A percentile compares a stretch with the other conserved stretches of the same genome.
phyloP scores from a whole-genome alignment of 1,139 yeast genomes.

The Candida smagusa region DNA sequence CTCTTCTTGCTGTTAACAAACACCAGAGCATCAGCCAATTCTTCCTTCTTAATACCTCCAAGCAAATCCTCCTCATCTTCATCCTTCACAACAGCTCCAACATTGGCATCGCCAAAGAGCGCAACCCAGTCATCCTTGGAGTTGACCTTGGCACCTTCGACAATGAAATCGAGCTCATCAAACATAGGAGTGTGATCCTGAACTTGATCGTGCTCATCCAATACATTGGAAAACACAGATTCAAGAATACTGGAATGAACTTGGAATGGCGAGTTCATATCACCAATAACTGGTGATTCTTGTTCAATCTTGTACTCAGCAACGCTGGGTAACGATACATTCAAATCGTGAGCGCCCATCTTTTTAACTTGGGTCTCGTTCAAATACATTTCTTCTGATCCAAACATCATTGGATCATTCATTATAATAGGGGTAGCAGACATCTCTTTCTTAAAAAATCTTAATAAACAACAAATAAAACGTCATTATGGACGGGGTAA shows the following conservation, averaged over 20 bases:
- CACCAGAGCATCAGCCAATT: slow-evolving; percentile 17
- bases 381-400: slow-evolving; percentile 22
- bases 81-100: slow-evolving; percentile 10
- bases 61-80: slow-evolving; percentile 10
- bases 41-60: slow-evolving; percentile 18
- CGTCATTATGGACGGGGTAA: slow-evolving; percentile 33
- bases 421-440: slow-evolving; percentile 25
- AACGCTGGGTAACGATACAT: slow-evolving; percentile 18
- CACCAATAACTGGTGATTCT: slow-evolving; percentile 5
- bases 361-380: slow-evolving; percentile 7
- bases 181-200: slow-evolving; percentile 65
- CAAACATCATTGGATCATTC: slow-evolving; percentile 29
- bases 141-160: slow-evolving; percentile 46
- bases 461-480: slow-evolving; percentile 11
- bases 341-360: slow-evolving; percentile 8
- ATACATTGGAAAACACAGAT: slow-evolving; percentile 54
- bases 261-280: slow-evolving; percentile 39
- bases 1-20: slow-evolving; percentile 16
- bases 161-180: slow-evolving; percentile 48
- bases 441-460: slow-evolving; percentile 15
- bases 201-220: slow-evolving; percentile 34
- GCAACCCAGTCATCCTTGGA: slow-evolving; percentile 59
- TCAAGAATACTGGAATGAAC: slow-evolving; percentile 60
- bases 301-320: slow-evolving; percentile 10
- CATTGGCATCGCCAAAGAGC: slow-evolving; percentile 49